Evolutionary conservation across 192 early-diverging fungal genomes (phyloP).

Genomic region (Irineochytrium annulatum): DNA sequence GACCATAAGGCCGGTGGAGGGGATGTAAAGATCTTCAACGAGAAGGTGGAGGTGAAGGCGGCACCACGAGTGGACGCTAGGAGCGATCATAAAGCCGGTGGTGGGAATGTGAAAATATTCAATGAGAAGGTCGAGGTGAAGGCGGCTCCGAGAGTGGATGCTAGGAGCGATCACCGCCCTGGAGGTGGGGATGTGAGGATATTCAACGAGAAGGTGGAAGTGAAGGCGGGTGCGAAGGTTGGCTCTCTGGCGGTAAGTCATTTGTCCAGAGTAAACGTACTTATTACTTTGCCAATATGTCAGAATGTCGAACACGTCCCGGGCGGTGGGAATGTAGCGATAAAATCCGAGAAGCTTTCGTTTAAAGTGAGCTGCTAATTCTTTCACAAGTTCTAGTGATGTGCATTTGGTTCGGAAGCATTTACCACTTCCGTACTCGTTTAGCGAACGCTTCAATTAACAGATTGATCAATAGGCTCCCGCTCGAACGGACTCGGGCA

Average conservation of each 20-base stretch:
- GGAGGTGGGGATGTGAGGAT: conserved; percentile 16
- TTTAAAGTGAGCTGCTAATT: too few relatives aligned
- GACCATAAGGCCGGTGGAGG: background rate
- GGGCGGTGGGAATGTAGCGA: background rate
- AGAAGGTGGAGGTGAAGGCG: conserved; percentile 15
- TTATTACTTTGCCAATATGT: background rate
- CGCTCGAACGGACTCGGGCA: too few relatives aligned
- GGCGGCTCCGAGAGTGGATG: conserved; percentile 11
- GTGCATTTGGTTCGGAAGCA: too few relatives aligned
- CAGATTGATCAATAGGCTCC: too few relatives aligned
- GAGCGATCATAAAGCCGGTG: conserved; percentile 2
- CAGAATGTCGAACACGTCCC: background rate
- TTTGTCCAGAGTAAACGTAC: background rate
- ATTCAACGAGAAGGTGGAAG: conserved; percentile 13
- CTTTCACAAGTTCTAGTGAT: too few relatives aligned
- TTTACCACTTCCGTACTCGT: too few relatives aligned
- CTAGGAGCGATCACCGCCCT: conserved; percentile 3
- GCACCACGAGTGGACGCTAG: conserved; percentile 10
- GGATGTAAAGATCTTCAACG: conserved; percentile 3
- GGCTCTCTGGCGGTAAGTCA: background rate
- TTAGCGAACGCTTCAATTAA: too few relatives aligned
- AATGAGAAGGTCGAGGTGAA: conserved; percentile 7
- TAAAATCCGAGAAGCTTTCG: background rate
- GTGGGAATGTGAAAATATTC: conserved; percentile 11
- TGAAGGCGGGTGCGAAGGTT: conserved; percentile 7